Conservation (phyloP, 306 rosid species). For the Quercus glauca region DNA sequence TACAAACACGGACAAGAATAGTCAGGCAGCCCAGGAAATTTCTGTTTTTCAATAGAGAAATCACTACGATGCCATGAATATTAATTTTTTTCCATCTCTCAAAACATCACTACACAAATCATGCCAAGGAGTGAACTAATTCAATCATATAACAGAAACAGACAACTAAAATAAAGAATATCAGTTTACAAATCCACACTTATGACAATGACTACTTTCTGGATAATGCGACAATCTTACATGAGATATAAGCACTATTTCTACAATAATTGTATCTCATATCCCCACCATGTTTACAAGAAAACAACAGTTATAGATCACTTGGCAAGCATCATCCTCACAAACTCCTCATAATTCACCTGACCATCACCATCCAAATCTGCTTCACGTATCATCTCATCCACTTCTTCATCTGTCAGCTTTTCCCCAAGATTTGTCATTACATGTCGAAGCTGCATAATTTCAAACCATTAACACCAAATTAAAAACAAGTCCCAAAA, state of each 20-base stretch:
- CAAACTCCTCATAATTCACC: constrained; percentile 35
- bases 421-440: constrained; percentile 30
- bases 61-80: background rate
- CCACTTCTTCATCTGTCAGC: constrained; percentile 30
- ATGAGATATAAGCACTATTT: background rate
- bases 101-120: background rate
- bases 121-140: background rate
- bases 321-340: constrained; percentile 28
- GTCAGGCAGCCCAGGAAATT: background rate
- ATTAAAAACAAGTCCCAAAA: background rate
- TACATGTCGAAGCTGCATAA: constrained; percentile 26
- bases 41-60: background rate
- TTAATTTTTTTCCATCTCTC: background rate
- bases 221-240: background rate
- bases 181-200: background rate
- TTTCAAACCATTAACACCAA: background rate
- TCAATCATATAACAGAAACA: background rate
- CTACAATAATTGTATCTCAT: background rate
- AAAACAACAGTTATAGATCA: background rate
- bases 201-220: background rate
- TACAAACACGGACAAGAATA: no score
- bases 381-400: constrained; percentile 29
- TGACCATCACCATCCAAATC: constrained; percentile 29
- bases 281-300: background rate
- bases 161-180: background rate